Evolutionary conservation across 106 monocot genomes (phyloP).

Genomic region (Allium cepa): DNA sequence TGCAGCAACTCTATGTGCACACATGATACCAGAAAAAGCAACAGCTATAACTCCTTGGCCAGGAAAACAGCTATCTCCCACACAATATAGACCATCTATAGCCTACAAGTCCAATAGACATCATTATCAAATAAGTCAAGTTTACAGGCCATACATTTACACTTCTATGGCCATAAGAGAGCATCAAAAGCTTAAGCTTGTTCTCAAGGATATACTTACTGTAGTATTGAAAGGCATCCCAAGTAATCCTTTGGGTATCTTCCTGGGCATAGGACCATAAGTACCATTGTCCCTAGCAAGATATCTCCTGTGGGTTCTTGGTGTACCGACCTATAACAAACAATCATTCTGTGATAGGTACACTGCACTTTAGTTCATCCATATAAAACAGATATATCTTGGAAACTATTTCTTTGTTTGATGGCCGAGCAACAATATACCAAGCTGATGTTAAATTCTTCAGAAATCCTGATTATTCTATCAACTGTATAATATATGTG

Average conservation of each 20-base stretch:
- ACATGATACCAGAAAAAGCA: slow-evolving; percentile 96
- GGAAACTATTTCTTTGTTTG: too few species aligned
- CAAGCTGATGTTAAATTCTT: too few species aligned
- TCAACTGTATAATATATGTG: too few species aligned
- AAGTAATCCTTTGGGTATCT: slow-evolving; percentile 73
- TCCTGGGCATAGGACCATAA: slow-evolving; percentile 92
- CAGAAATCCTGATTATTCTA: too few species aligned
- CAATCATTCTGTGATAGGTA: slow-evolving; percentile 1
- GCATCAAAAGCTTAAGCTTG: too few species aligned
- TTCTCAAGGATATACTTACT: slow-evolving; percentile 25
- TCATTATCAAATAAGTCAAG: background rate
- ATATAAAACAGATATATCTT: too few species aligned
- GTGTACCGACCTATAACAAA: slow-evolving; percentile 64
- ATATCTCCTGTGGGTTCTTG: slow-evolving; percentile 86
- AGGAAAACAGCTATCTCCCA: slow-evolving; percentile 98
- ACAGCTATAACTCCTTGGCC: slow-evolving; percentile 99
- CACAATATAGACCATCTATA: slow-evolving; percentile 88
- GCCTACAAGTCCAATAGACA: slow-evolving; percentile 38
- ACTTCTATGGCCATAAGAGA: background rate
- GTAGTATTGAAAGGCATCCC: slow-evolving; percentile 99
- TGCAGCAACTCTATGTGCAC: slow-evolving; percentile 98
- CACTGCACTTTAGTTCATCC: too few species aligned
- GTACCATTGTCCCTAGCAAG: slow-evolving; percentile 90
- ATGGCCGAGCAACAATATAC: too few species aligned
- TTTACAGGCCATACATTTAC: background rate